Conservation (phyloP, 2,329 filamentous ascomycete genomes). For the Moelleriella libera region DNA sequence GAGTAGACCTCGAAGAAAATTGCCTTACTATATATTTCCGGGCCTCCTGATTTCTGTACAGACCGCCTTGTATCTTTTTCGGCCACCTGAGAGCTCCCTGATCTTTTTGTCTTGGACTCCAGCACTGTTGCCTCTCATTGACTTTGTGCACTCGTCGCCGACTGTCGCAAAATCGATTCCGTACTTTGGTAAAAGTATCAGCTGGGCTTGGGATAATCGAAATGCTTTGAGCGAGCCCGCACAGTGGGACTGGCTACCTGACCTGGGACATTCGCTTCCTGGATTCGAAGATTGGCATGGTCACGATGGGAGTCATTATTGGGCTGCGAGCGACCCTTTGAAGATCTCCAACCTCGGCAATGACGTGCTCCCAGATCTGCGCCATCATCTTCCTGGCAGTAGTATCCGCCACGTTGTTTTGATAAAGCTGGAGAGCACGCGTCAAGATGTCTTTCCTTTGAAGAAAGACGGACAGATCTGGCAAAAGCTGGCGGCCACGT, state of each 20-base stretch:
- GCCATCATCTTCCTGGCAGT: conserved; percentile 12
- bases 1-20: background rate
- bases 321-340: conserved; percentile 20
- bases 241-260: conserved; percentile 11
- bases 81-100: conserved; percentile 17
- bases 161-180: conserved; percentile 12
- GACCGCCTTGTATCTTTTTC: conserved; percentile 9
- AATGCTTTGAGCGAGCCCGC: conserved; percentile 12
- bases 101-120: conserved; percentile 21
- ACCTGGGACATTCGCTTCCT: conserved; percentile 3
- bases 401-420: conserved; percentile 27
- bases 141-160: conserved; percentile 16
- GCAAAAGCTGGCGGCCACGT: conserved; percentile 17
- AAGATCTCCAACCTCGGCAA: conserved; percentile 25
- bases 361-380: conserved; percentile 13
- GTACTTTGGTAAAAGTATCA: conserved; percentile 12
- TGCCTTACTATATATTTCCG: conserved; percentile 9
- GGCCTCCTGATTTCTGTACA: conserved; percentile 12
- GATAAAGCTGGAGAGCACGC: conserved; percentile 27
- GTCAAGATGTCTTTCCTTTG: conserved; percentile 28
- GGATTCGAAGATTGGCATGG: conserved; percentile 15
- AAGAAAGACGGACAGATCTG: conserved; percentile 24
- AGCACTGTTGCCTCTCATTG: conserved; percentile 17
- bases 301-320: conserved; percentile 15
- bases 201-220: conserved; percentile 11